Conservation (phyloP, 108 stramenopile genomes). For the Skeletonema marinoi region DNA sequence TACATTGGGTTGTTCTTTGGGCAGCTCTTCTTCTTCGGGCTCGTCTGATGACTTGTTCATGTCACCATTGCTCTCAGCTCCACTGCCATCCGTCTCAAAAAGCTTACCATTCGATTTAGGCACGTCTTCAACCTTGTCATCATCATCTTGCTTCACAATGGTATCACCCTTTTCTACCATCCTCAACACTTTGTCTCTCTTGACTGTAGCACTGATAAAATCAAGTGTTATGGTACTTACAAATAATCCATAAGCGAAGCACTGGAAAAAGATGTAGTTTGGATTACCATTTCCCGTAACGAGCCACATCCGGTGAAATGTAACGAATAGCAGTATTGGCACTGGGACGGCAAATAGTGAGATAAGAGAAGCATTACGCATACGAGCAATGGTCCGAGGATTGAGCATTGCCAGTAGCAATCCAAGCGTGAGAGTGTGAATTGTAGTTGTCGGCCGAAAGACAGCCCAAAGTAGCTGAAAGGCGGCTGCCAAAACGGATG, state of each 20-base stretch:
- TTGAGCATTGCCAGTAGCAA: conserved; percentile 53
- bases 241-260: conserved; percentile 78
- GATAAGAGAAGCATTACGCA: conserved; percentile 56
- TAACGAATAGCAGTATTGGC: conserved; percentile 62
- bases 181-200: conserved; percentile 53
- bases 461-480: conserved; percentile 63
- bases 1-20: conserved; percentile 3
- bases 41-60: neutral
- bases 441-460: conserved; percentile 62
- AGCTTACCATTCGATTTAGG: neutral
- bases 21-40: neutral
- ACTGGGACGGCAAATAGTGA: conserved; percentile 61
- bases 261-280: conserved; percentile 86
- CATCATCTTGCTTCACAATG: neutral
- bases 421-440: conserved; percentile 64
- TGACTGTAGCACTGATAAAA: conserved; percentile 45
- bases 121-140: neutral
- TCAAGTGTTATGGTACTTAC: conserved; percentile 47
- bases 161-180: conserved; percentile 37
- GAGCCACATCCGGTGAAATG: conserved; percentile 82
- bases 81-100: neutral
- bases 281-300: conserved; percentile 79
- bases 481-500: conserved; percentile 59
- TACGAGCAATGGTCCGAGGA: conserved; percentile 65
- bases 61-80: neutral